Base-by-base conservation (phyloP, 2,329 filamentous ascomycete genomes). In the Fusarium sp. region DNA sequence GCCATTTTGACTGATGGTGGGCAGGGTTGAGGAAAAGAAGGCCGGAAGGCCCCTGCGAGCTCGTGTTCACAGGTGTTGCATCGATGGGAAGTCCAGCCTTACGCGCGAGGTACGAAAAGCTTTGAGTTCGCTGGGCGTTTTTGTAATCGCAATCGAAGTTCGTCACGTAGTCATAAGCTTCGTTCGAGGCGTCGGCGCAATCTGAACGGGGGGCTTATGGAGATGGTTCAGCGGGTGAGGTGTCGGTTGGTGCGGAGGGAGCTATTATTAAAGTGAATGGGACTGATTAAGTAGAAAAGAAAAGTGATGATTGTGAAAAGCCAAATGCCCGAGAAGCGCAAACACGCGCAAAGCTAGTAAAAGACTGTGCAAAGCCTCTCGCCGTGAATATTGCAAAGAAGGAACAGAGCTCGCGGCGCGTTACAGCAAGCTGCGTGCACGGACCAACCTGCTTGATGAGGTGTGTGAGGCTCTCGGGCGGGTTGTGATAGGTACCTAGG, bases 1-100 rank as follows among this genome's bases (percentile, higher is more conserved):
- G 67, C 60, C 58, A 69, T 63, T 35, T 61, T 40, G 56, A 62
- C 40, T 60, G 59, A 37, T 64, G 61, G 56, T 61, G 54, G 54
- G 59, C 68, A 71, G 55, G 55, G 56, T 70, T 32, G 40, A 67
- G 54, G 59, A 71, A 68, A 65, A 47, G 66, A 65, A 60, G 72
- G 54, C 72, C 67, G 44, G 43, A 68, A 58, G 71, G 72, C 72
- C 72, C 71, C 72, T 66, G 62, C 63, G 59, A 67, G 63, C 61
- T 74, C 19, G 52, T 46, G 25, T 46, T 72, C 62, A 72, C 53
- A 50, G 51, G 55, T 45, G 52, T 63, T 56, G 62, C 72, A 74
- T 74, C 67, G 72, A 74, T 72, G 23, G 35, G 49, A 33, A 53
- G 22, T 32, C 33, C 13, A 13, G 44, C 25, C 32, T 46, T 47